Evolutionary conservation across 495 filamentous ascomycete species (phyloP).

Genomic region (Tuber melanosporum): DNA sequence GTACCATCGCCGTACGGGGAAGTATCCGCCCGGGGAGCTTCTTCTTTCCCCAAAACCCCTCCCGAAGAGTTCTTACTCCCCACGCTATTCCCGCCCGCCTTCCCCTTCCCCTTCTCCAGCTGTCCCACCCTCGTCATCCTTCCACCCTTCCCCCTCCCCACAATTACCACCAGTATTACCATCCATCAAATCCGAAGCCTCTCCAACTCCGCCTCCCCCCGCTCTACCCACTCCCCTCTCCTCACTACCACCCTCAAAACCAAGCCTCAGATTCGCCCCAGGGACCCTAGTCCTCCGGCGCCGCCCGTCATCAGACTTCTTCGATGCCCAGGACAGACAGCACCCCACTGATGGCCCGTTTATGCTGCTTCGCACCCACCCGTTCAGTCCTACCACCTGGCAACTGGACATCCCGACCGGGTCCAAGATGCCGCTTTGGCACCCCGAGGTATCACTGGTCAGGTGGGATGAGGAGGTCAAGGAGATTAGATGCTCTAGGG

Average conservation of each 20-base stretch:
- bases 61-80: not conserved
- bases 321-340: constrained; percentile 18
- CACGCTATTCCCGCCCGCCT: not conserved
- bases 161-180: not conserved
- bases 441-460: not conserved
- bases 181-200: not conserved
- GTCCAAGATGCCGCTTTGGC: constrained; percentile 1
- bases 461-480: not conserved
- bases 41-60: not conserved
- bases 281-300: constrained; percentile 30
- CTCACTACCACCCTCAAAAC: not conserved
- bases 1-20: not conserved
- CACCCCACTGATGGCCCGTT: constrained; percentile 34
- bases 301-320: constrained; percentile 12
- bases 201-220: not conserved
- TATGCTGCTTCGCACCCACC: constrained; percentile 9
- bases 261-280: constrained; percentile 7
- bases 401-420: constrained; percentile 1
- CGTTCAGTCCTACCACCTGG: constrained; percentile 1
- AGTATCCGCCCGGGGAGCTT: not conserved
- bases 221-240: not conserved
- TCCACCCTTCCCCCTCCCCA: not conserved
- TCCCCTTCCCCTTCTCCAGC: not conserved
- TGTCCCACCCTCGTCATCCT: not conserved
- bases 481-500: constrained; percentile 4